A percentile compares a stretch with the other conserved stretches of the same genome.
Evolutionary conservation across 129 eudicot species (phyloP).

Genomic region (Glebionis coronaria): DNA sequence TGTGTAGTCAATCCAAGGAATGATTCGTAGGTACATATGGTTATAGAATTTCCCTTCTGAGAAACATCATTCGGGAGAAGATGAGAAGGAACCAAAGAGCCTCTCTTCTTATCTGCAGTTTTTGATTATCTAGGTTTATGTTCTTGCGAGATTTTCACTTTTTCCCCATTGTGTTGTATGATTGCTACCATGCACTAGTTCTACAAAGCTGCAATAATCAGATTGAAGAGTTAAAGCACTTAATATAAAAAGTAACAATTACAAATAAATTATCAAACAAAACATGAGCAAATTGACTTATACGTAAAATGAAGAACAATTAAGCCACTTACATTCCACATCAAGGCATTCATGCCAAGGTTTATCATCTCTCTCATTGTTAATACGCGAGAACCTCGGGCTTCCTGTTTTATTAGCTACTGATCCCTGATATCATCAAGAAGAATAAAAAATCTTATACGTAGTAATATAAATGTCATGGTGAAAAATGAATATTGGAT

Average conservation of each 20-base stretch:
- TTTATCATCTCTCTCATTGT: slow-evolving; percentile 86
- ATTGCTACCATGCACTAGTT: slow-evolving; percentile 85
- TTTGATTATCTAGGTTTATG: slow-evolving; percentile 53
- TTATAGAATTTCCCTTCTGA: slow-evolving; percentile 57
- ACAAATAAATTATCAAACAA: no score
- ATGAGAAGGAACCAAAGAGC: slow-evolving; percentile 79
- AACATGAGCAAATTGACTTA: no score
- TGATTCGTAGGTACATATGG: slow-evolving; percentile 63
- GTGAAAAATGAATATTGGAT: neutral
- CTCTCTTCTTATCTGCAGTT: slow-evolving; percentile 54
- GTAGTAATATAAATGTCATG: no score
- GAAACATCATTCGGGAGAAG: slow-evolving; percentile 76
- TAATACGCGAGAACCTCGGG: slow-evolving; percentile 95
- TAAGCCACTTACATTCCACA: slow-evolving; percentile 61
- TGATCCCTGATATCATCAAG: no score
- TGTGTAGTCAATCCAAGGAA: slow-evolving; percentile 74
- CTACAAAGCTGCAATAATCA: slow-evolving; percentile 70
- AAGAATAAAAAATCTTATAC: no score
- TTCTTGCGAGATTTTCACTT: slow-evolving; percentile 39
- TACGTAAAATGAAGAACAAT: slow-evolving; percentile 2
- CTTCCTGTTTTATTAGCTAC: no score
- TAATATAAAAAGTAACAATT: neutral
- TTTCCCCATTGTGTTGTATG: slow-evolving; percentile 74
- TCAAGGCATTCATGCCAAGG: slow-evolving; percentile 99
- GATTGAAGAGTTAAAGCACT: slow-evolving; percentile 1